Evolutionary conservation across 129 eudicot genomes (phyloP).

Genomic region (Centaurea solstitialis): DNA sequence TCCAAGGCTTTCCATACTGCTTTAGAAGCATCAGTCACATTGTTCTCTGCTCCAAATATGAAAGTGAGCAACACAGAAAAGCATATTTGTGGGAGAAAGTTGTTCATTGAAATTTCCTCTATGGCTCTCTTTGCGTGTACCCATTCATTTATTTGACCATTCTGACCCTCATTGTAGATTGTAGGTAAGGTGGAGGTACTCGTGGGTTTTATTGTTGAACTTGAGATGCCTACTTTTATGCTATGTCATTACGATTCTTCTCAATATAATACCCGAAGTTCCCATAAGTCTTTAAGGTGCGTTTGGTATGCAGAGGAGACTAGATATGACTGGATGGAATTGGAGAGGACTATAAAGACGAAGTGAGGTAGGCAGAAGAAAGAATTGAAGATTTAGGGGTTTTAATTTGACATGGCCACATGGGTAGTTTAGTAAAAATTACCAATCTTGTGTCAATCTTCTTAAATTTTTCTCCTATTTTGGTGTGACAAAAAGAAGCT

Average conservation of each 20-base stretch:
- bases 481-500: too few relatives aligned
- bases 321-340: too few relatives aligned
- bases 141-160: background rate
- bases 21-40: conserved; percentile 14
- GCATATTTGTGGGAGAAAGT: background rate
- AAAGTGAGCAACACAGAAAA: background rate
- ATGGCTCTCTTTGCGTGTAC: background rate
- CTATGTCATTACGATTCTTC: background rate
- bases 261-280: background rate
- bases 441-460: too few relatives aligned
- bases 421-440: too few relatives aligned
- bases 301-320: too few relatives aligned
- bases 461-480: too few relatives aligned
- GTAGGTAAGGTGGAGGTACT: too few relatives aligned
- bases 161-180: background rate
- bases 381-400: too few relatives aligned
- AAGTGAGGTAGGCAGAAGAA: too few relatives aligned
- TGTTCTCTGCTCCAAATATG: background rate
- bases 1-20: background rate
- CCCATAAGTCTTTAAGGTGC: background rate
- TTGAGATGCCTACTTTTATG: background rate
- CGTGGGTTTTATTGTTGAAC: too few relatives aligned
- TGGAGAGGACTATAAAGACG: too few relatives aligned
- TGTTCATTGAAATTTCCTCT: conserved; percentile 4
- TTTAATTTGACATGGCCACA: too few relatives aligned